A percentile compares a stretch with the other conserved stretches of the same genome.
Conservation (phyloP, 768 basidiomycete genomes). For the Tricholoma terreum region DNA sequence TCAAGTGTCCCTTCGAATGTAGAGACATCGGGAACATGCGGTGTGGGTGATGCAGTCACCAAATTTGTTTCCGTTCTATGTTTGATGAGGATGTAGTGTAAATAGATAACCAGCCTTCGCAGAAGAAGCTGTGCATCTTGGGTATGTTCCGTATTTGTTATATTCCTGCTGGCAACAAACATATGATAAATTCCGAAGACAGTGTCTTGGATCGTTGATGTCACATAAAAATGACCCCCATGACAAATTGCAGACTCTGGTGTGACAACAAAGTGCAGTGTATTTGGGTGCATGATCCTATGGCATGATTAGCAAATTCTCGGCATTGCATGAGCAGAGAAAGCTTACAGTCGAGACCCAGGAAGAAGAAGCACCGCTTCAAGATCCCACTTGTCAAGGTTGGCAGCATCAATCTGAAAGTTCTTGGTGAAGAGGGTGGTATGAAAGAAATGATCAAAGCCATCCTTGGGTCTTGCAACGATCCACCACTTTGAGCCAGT, state of each 20-base stretch:
- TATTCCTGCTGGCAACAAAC: background rate
- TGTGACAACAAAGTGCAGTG: background rate
- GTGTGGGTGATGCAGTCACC: background rate
- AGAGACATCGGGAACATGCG: background rate
- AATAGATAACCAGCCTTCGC: background rate
- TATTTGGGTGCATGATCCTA: background rate
- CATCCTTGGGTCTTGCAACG: background rate
- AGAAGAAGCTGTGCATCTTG: background rate
- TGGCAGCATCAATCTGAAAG: background rate
- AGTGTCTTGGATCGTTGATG: background rate
- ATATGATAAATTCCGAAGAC: background rate
- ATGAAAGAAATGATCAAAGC: background rate
- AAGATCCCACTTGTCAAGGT: background rate
- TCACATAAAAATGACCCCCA: slow-evolving; percentile 1
- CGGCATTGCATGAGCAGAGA: background rate
- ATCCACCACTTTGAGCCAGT: background rate
- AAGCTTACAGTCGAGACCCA: background rate
- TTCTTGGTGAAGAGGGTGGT: background rate
- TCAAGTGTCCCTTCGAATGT: background rate
- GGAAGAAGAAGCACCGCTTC: background rate
- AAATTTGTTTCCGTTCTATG: background rate
- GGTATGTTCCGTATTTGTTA: background rate
- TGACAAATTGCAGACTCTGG: background rate
- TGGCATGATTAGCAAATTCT: background rate
- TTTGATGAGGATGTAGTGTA: background rate